phyloP scores from a whole-genome alignment of 2,329 filamentous ascomycete genomes.

The Epichloe baconii region DNA sequence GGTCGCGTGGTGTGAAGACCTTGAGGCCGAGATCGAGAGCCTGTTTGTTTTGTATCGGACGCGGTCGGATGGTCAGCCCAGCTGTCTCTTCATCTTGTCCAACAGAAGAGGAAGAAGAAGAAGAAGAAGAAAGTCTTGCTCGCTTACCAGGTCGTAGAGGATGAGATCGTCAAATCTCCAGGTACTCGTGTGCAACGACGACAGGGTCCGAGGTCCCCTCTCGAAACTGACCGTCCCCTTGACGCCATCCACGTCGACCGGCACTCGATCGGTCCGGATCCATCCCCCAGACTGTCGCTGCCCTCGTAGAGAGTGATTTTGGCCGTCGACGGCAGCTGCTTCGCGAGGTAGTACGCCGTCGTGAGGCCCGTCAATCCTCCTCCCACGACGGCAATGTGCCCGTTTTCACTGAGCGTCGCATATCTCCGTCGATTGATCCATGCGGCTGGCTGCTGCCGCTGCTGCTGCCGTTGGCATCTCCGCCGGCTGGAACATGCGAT shows the following conservation, averaged over 20 bases:
- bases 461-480: constrained; percentile 3
- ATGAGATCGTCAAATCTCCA: constrained; percentile 47
- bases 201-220: constrained; percentile 66
- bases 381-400: constrained; percentile 55
- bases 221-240: constrained; percentile 58
- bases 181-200: constrained; percentile 31
- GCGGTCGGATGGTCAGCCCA: constrained; percentile 2
- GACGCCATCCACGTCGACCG: constrained; percentile 42
- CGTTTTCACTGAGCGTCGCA: constrained; percentile 12
- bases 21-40: constrained; percentile 23
- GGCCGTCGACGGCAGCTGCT: constrained; percentile 46
- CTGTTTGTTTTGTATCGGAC: constrained; percentile 11
- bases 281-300: constrained; percentile 64
- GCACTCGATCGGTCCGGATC: constrained; percentile 55
- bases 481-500: neutral
- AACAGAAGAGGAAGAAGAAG: neutral
- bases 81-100: too few relatives aligned
- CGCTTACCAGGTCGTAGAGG: constrained; percentile 56
- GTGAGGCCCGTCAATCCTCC: constrained; percentile 75
- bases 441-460: constrained; percentile 2
- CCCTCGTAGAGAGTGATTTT: constrained; percentile 76
- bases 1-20: constrained; percentile 36
- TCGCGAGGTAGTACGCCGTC: constrained; percentile 62
- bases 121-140: constrained; percentile 12
- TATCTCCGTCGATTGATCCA: constrained; percentile 3